Conservation (phyloP, 2,329 filamentous ascomycete genomes). For the Cladosporium cucumerinum region DNA sequence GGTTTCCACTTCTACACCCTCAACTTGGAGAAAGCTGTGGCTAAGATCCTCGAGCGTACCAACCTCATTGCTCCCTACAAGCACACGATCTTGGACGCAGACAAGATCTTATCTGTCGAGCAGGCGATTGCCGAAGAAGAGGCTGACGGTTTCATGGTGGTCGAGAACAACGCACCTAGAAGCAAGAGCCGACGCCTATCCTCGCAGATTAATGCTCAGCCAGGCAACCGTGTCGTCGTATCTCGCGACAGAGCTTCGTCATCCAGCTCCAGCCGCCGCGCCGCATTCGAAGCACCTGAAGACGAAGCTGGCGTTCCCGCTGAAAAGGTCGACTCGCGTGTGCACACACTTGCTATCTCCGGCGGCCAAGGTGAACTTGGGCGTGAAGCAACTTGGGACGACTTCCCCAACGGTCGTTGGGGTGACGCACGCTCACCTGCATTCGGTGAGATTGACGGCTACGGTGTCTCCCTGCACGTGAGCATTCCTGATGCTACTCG, state of each 20-base stretch:
- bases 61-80: slow-evolving; percentile 66
- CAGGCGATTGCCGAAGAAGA: slow-evolving; percentile 49
- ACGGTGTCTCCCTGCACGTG: slow-evolving; percentile 92
- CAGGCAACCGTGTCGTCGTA: slow-evolving; percentile 83
- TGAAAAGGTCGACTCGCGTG: slow-evolving; percentile 65
- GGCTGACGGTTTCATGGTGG: slow-evolving; percentile 38
- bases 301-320: slow-evolving; percentile 73
- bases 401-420: slow-evolving; percentile 95
- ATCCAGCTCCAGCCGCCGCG: slow-evolving; percentile 49
- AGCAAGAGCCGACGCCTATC: slow-evolving; percentile 53
- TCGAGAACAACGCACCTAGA: slow-evolving; percentile 31
- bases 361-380: slow-evolving; percentile 88
- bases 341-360: slow-evolving; percentile 78
- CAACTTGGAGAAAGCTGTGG: slow-evolving; percentile 93
- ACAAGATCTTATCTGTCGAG: slow-evolving; percentile 28
- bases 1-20: slow-evolving; percentile 98
- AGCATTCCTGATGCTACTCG: slow-evolving; percentile 76
- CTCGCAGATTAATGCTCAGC: slow-evolving; percentile 78
- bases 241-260: slow-evolving; percentile 54
- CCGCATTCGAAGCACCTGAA: slow-evolving; percentile 64
- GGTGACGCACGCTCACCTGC: slow-evolving; percentile 89
- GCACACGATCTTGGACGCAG: slow-evolving; percentile 36
- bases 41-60: slow-evolving; percentile 83
- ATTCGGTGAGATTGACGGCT: slow-evolving; percentile 96
- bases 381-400: slow-evolving; percentile 96